Evolutionary conservation across 768 basidiomycete species (phyloP), one percentile per base, ranked within the genome.

Genomic region (Lactarius pseudohatsudake): DNA sequence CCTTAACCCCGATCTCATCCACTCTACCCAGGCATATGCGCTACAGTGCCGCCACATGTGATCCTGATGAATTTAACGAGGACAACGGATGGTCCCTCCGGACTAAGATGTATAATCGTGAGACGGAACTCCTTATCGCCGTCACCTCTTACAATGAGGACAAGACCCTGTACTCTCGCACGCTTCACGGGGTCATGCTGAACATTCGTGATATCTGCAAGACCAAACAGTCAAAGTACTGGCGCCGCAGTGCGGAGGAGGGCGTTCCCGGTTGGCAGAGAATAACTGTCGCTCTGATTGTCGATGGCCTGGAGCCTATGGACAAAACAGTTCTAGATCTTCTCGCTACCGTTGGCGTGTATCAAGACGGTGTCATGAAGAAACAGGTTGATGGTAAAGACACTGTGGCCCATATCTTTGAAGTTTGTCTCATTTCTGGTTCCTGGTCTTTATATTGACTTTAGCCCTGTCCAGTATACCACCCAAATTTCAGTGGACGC

Each of bases 201-300:
- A 98, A 99, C 77, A 96, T 98, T 68, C 91, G 96, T 70, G 91
- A 98, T 72, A 98, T 98, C 71, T 96, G 94, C 85, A 94, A 91
- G 79, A 95, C 93, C 50, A 96, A 96, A 76, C 90, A 91, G 73
- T 93, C 90, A 69, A 94, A 94, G 76, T 96, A 90, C 78, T 94
- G 94, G 92, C 84, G 89, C 54, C 83, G 86, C 66, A 84, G 83
- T 60, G 88, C 92, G 11, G 91, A 93, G 76, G 91, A 93, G 74
- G 92, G 92, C 54, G 82, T 84, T 62, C 91, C 92, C 45, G 88
- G 82, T 11, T 98, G 96, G 96, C 92, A 97, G 75, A 89, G 85
- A 74, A 95, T 98, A 72, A 87, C 86, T 4, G 94, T 96, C 26
- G 90, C 91, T 50, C 85, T 96, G 64, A 92, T 96, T 70, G 86